Evolutionary conservation across 345 rosid species (phyloP).

Genomic region (Lumnitzera littorea): DNA sequence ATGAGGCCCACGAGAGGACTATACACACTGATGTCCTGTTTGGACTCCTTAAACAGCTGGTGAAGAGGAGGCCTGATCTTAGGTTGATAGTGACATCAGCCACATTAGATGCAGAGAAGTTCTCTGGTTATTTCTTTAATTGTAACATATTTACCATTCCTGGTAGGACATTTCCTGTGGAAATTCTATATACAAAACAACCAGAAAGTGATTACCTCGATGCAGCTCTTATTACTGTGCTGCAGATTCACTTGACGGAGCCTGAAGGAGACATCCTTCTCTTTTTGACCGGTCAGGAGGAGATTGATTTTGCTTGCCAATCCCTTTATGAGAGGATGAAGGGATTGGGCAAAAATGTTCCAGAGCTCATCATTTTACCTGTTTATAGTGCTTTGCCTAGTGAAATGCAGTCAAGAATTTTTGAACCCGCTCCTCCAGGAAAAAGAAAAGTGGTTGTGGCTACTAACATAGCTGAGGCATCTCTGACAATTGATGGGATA

Average conservation of each 20-base stretch:
- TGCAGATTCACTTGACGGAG: conserved; percentile 82
- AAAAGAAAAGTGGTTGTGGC: conserved; percentile 84
- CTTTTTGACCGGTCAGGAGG: conserved; percentile 87
- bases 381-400: conserved; percentile 84
- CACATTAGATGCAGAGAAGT: conserved; percentile 77
- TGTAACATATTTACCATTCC: conserved; percentile 82
- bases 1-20: conserved; percentile 80
- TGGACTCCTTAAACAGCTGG: conserved; percentile 59
- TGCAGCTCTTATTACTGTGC: conserved; percentile 66
- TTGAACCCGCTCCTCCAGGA: conserved; percentile 80
- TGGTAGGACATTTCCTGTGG: conserved; percentile 80
- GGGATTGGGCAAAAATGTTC: conserved; percentile 61
- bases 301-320: conserved; percentile 75
- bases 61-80: conserved; percentile 60
- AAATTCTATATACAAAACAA: conserved; percentile 66
- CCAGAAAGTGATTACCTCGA: conserved; percentile 84
- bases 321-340: conserved; percentile 70
- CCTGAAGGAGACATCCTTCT: conserved; percentile 80
- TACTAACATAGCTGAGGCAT: conserved; percentile 81
- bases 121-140: conserved; percentile 71
- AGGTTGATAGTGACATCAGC: conserved; percentile 76
- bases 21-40: conserved; percentile 71
- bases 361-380: conserved; percentile 71
- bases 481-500: conserved; percentile 73
- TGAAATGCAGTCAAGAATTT: conserved; percentile 85